Evolutionary conservation across 164 flowering plant species (phyloP).

Genomic region (Liriodendron chinense): DNA sequence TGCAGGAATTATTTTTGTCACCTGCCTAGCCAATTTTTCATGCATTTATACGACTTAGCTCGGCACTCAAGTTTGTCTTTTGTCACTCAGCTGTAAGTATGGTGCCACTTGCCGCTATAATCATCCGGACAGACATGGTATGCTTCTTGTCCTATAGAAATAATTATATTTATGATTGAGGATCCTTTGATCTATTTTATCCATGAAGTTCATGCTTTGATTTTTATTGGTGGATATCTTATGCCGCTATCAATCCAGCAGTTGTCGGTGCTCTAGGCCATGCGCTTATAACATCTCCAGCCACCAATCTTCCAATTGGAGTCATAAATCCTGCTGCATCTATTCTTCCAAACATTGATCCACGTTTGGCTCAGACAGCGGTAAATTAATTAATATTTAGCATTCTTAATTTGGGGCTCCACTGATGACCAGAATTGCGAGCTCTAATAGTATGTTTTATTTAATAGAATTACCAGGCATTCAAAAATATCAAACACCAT

Average conservation of each 20-base stretch:
- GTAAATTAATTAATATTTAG: conserved; percentile 26
- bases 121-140: conserved; percentile 80
- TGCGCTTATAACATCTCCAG: conserved; percentile 43
- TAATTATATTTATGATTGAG: background rate
- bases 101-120: conserved; percentile 77
- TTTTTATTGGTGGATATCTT: conserved; percentile 7
- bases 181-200: background rate
- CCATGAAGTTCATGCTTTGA: background rate
- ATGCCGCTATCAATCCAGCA: conserved; percentile 46
- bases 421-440: background rate
- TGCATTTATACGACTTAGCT: background rate
- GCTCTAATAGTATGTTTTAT: background rate
- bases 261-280: conserved; percentile 44
- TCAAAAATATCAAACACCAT: too few species aligned
- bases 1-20: background rate
- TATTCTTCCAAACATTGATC: conserved; percentile 50
- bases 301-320: conserved; percentile 46
- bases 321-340: conserved; percentile 50
- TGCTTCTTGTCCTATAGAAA: background rate
- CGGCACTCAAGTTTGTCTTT: background rate
- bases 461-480: too few species aligned
- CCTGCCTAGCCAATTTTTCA: background rate
- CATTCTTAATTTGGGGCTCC: background rate
- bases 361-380: conserved; percentile 49
- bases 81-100: conserved; percentile 77